Conservation (phyloP, 495 filamentous ascomycete genomes). For the Jackrogersella minutella region DNA sequence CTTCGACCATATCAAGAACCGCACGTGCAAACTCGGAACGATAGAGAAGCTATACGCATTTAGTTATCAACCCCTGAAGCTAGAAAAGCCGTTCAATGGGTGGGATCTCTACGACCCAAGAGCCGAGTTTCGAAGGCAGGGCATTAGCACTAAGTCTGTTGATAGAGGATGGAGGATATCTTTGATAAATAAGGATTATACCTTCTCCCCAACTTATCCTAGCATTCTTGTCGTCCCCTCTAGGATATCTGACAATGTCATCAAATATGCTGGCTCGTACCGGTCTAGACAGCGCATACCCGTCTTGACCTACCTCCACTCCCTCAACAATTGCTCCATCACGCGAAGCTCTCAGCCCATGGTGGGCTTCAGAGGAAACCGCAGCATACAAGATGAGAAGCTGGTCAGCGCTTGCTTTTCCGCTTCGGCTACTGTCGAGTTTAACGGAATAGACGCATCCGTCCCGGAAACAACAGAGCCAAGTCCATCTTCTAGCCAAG, state of each 20-base stretch:
- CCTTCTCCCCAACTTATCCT: conserved; percentile 95
- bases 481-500: conserved; percentile 68
- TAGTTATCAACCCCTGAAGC: conserved; percentile 72
- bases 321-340: conserved; percentile 96
- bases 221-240: conserved; percentile 82
- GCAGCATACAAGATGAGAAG: conserved; percentile 95
- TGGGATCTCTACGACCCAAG: conserved; percentile 89
- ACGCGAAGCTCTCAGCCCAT: conserved; percentile 93
- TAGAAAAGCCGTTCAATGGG: conserved; percentile 79
- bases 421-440: conserved; percentile 63
- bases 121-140: conserved; percentile 81
- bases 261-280: conserved; percentile 92
- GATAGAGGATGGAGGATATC: conserved; percentile 91
- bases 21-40: conserved; percentile 82
- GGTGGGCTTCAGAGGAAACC: conserved; percentile 84
- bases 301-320: conserved; percentile 89
- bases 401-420: conserved; percentile 92
- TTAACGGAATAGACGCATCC: conserved; percentile 44
- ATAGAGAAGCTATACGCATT: conserved; percentile 95
- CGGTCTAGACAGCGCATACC: conserved; percentile 89
- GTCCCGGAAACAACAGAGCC: conserved; percentile 46
- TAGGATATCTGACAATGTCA: conserved; percentile 91
- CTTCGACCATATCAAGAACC: conserved; percentile 83
- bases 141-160: conserved; percentile 75
- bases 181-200: conserved; percentile 85